Conservation (phyloP, 2,329 filamentous ascomycete species). For the Xylaria polymorpha region DNA sequence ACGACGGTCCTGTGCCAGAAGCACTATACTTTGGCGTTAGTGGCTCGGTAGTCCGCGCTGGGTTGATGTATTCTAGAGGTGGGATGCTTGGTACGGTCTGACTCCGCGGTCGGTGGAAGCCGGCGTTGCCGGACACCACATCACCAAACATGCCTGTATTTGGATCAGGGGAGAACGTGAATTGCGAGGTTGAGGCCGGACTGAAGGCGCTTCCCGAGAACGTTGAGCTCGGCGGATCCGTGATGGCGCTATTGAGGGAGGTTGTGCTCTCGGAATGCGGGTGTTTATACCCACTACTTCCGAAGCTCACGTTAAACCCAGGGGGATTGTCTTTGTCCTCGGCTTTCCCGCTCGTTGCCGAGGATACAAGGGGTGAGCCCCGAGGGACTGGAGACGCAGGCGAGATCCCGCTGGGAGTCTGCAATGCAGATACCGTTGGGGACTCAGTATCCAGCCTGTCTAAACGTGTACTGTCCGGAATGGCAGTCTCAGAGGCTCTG, state of each 20-base stretch:
- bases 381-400: constrained; percentile 77
- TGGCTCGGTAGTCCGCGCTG: constrained; percentile 56
- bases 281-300: constrained; percentile 65
- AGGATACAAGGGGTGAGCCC: constrained; percentile 74
- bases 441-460: constrained; percentile 65
- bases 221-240: constrained; percentile 71
- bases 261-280: constrained; percentile 74
- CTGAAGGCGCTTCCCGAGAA: constrained; percentile 79
- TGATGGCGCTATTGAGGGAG: constrained; percentile 75
- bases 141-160: constrained; percentile 73
- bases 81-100: constrained; percentile 85
- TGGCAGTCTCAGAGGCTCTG: constrained; percentile 74
- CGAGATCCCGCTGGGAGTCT: constrained; percentile 75
- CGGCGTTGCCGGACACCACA: constrained; percentile 55
- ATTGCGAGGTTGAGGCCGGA: constrained; percentile 78
- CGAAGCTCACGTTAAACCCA: constrained; percentile 68
- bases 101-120: constrained; percentile 81
- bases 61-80: constrained; percentile 67
- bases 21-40: constrained; percentile 63
- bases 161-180: constrained; percentile 80
- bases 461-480: constrained; percentile 72
- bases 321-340: constrained; percentile 73
- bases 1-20: constrained; percentile 61
- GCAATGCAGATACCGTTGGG: constrained; percentile 65
- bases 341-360: constrained; percentile 72